Evolutionary conservation across 768 basidiomycete species (phyloP), one percentile per base, ranked within the genome.

Genomic region (Sistotremastrum suecicum): DNA sequence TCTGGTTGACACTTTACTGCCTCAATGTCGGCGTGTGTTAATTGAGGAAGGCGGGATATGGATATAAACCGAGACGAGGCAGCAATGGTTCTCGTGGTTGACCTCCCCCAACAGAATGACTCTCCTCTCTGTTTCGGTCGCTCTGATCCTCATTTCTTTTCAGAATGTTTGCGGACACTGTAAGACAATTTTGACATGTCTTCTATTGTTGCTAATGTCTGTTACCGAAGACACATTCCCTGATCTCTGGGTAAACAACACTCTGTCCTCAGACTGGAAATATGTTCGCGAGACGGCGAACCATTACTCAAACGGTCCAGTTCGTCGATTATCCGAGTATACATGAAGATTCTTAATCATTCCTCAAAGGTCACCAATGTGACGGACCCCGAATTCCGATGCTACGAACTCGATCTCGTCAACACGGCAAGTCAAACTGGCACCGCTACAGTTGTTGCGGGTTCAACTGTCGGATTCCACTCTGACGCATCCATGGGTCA

Each of bases 281-380:
- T 59, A 57, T 49, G 53, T 62, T 50, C 59, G 60, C 39, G 47
- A 55, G 47, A 62, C 61, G 30, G 56, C 51, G 39, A 61, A 63
- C 53, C 54, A 57, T 49, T 52, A 58, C 52, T 52, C 51, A n/a
- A 56, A 60, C 40, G 56, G 50, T 1, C 61, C 61, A 29, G 61
- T 62, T 47, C 35, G 59, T 50, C 5, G 11, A 31, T 10, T 39
- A 30, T 34, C 11, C 28, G 33, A 40, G 3, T 6, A 6, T 31
- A 33, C 45, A 8, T 31, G 0, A n/a, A 20, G 10, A 12, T 31
- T 4, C 10, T 10, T 7, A 6, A 39, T 31, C 1, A n/a, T 28
- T 39, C 28, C 6, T 28, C 4, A 32, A 35, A 59, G 60, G 56
- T 61, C 45, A 60, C 60, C 43, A 54, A 54, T 50, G 58, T 58